Percentiles rank a stretch among this genome's conserved stretches.
These are phyloP conservation scores for Yarrowia sp. DNA, from an alignment of 805 yeast genomes.

Conservation along the genomic window DNA sequence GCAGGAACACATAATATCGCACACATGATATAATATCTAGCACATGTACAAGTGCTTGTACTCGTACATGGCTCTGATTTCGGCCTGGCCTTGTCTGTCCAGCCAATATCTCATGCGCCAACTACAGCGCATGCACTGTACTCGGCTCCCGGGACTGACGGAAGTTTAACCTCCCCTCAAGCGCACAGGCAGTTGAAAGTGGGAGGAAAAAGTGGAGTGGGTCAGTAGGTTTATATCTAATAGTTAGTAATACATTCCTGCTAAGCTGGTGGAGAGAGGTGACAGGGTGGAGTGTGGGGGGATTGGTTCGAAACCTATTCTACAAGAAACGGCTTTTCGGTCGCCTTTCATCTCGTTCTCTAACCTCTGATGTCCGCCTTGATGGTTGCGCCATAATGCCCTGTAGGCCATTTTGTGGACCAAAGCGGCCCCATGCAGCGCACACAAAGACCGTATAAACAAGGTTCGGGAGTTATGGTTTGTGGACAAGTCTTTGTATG, in stretches of 20 bases:
- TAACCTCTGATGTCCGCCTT: neutral
- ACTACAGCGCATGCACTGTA: neutral
- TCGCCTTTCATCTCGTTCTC: no score
- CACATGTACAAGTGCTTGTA: no score
- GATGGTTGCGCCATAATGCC: conserved; percentile 14
- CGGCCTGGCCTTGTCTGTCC: no score
- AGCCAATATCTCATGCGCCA: neutral
- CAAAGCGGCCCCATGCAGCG: conserved; percentile 19
- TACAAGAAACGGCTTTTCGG: neutral
- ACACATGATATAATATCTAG: no score
- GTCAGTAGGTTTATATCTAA: conserved; percentile 6
- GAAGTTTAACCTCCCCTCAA: neutral
- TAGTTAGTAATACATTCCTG: neutral
- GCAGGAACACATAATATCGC: conserved; percentile 15
- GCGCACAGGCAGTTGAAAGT: no score
- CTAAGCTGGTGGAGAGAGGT: neutral
- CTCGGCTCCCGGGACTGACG: conserved; percentile 31
- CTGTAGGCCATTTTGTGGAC: neutral
- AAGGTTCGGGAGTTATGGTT: neutral
- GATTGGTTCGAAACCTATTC: no score
- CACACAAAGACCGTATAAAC: conserved; percentile 8
- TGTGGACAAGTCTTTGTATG: conserved; percentile 10
- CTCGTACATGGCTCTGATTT: no score
- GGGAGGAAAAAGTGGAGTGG: no score
- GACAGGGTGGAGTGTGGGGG: no score